Conservation (phyloP, 306 rosid species). For the Gleditsia sinensis region DNA sequence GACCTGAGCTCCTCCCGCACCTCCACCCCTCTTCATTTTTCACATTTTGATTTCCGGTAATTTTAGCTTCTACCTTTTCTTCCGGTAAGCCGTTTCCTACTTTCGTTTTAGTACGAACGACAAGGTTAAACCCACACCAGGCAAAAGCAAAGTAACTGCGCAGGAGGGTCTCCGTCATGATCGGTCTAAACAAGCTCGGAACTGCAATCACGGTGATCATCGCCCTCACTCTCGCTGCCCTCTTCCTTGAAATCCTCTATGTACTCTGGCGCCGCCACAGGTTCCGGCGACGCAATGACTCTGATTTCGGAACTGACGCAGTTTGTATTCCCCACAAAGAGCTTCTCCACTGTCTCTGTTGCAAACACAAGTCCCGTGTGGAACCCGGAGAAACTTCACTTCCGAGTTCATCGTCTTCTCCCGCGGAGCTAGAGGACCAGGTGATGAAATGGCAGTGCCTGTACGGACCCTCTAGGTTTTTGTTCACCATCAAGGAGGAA, state of each 20-base stretch:
- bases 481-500: slow-evolving; percentile 57
- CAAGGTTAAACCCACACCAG: neutral
- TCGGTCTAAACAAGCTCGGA: slow-evolving; percentile 50
- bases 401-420: slow-evolving; percentile 25
- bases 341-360: neutral
- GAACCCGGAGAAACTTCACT: slow-evolving; percentile 43
- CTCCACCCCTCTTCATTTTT: too few relatives aligned
- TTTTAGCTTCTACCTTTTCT: neutral
- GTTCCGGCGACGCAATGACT: slow-evolving; percentile 16
- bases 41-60: neutral
- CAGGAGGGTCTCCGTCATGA: neutral
- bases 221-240: slow-evolving; percentile 38
- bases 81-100: neutral
- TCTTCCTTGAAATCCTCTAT: slow-evolving; percentile 40
- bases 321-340: neutral
- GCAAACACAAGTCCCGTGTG: slow-evolving; percentile 30
- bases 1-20: neutral
- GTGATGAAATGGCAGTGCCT: slow-evolving; percentile 40
- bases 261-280: slow-evolving; percentile 39
- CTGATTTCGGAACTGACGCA: neutral
- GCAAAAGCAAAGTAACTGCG: neutral
- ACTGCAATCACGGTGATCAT: slow-evolving; percentile 36
- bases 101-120: neutral
- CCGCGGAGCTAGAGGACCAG: slow-evolving; percentile 36
- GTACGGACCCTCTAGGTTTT: slow-evolving; percentile 39